Percentiles rank a stretch among this genome's conserved stretches.
Conservation (phyloP, 2,329 filamentous ascomycete genomes). For the Botryosphaeria dothidea region DNA sequence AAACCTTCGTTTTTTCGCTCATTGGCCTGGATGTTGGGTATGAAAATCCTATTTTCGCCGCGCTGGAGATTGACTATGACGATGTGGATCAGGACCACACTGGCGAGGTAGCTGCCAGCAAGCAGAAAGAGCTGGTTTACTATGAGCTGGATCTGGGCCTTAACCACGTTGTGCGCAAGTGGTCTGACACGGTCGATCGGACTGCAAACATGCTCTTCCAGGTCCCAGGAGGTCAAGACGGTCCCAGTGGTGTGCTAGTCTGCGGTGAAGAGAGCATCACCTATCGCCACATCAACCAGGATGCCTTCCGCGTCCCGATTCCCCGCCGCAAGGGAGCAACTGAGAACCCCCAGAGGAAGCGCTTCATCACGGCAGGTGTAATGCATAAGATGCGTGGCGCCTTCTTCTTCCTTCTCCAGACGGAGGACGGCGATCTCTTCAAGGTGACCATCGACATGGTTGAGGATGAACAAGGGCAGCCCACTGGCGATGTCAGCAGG, state of each 20-base stretch:
- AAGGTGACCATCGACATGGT: slow-evolving; percentile 93
- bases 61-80: slow-evolving; percentile 89
- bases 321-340: slow-evolving; percentile 83
- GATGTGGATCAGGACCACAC: slow-evolving; percentile 90
- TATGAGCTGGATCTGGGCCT: slow-evolving; percentile 96
- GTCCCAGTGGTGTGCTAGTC: slow-evolving; percentile 91
- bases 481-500: slow-evolving; percentile 77
- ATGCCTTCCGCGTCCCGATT: slow-evolving; percentile 84
- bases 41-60: slow-evolving; percentile 94
- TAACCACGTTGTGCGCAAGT: slow-evolving; percentile 95
- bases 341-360: slow-evolving; percentile 89
- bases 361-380: slow-evolving; percentile 84
- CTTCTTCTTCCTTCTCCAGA: slow-evolving; percentile 88
- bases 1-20: slow-evolving; percentile 85
- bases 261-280: slow-evolving; percentile 94
- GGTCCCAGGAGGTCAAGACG: slow-evolving; percentile 89
- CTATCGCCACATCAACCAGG: slow-evolving; percentile 94
- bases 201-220: slow-evolving; percentile 90
- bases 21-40: slow-evolving; percentile 93
- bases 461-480: slow-evolving; percentile 74
- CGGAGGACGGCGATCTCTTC: slow-evolving; percentile 97
- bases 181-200: slow-evolving; percentile 91
- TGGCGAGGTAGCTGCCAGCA: slow-evolving; percentile 75
- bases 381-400: slow-evolving; percentile 96
- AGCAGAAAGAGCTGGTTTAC: slow-evolving; percentile 91